A percentile compares a stretch with the other conserved stretches of the same genome.
These are phyloP conservation scores for Talinum fruticosum DNA, from an alignment of 148 eudicot species.

Conservation along the genomic window DNA sequence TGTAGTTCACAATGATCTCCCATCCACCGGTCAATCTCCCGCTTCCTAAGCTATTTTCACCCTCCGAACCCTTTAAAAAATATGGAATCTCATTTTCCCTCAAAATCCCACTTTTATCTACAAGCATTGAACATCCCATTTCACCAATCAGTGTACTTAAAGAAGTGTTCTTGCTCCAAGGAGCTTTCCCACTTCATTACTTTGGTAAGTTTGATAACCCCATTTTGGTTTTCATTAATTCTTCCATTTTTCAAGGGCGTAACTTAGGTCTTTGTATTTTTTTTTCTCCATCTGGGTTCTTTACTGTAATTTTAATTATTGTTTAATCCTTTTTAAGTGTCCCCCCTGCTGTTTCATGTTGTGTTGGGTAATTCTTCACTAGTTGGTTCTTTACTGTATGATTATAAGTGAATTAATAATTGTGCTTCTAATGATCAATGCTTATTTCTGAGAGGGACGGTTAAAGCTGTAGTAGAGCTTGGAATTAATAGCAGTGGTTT, in stretches of 20 bases:
- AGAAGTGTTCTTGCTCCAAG: not conserved
- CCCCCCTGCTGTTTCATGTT: not conserved
- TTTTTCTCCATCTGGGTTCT: not conserved
- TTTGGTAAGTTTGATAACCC: slow-evolving; percentile 8
- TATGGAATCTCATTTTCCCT: slow-evolving; percentile 1
- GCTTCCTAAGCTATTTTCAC: not conserved
- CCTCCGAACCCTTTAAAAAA: slow-evolving; percentile 24
- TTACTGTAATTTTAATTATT: not conserved
- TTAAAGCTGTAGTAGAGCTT: not conserved
- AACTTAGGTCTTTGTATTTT: not conserved
- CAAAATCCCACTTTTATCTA: slow-evolving; percentile 6
- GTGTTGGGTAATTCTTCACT: too few relatives aligned
- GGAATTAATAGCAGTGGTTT: not conserved
- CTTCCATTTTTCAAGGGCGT: not conserved
- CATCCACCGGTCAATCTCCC: slow-evolving; percentile 27
- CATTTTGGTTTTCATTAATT: not conserved
- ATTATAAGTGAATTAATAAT: not conserved
- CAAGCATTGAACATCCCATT: not conserved
- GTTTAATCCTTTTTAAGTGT: not conserved
- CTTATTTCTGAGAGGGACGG: not conserved
- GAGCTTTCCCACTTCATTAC: not conserved
- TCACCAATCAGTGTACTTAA: not conserved
- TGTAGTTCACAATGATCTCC: slow-evolving; percentile 20
- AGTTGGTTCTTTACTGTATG: not conserved
- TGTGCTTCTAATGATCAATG: not conserved